A percentile compares a stretch with the other conserved stretches of the same genome.
Conservation (phyloP, 2,329 filamentous ascomycete genomes). For the Phymatotrichopsis omnivora region DNA sequence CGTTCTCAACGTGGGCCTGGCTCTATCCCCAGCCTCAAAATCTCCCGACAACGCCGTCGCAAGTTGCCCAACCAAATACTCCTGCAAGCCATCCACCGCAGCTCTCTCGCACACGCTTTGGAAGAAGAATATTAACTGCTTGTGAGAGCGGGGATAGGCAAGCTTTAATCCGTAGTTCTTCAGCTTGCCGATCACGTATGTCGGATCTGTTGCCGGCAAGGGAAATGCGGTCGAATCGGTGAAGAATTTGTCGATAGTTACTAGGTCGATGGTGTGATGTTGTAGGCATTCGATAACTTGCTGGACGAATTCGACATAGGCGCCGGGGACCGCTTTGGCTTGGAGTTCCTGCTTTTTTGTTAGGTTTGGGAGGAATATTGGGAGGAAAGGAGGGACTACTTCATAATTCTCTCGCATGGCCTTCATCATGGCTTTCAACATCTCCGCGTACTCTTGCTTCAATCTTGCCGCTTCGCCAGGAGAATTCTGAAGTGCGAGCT, state of each 20-base stretch:
- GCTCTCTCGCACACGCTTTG: slow-evolving; percentile 51
- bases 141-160: slow-evolving; percentile 40
- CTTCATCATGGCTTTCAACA: slow-evolving; percentile 48
- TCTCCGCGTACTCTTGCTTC: slow-evolving; percentile 41
- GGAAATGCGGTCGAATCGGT: slow-evolving; percentile 47
- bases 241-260: slow-evolving; percentile 41
- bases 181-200: slow-evolving; percentile 51
- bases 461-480: slow-evolving; percentile 33
- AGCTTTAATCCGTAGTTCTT: slow-evolving; percentile 50
- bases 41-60: slow-evolving; percentile 20
- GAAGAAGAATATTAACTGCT: slow-evolving; percentile 48
- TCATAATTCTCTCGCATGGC: slow-evolving; percentile 53
- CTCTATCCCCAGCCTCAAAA: slow-evolving; percentile 37
- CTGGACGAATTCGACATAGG: slow-evolving; percentile 54
- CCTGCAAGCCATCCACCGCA: slow-evolving; percentile 47
- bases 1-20: slow-evolving; percentile 41
- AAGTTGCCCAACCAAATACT: slow-evolving; percentile 40
- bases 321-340: slow-evolving; percentile 33
- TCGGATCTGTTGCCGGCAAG: slow-evolving; percentile 49
- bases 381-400: slow-evolving; percentile 32
- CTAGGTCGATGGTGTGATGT: slow-evolving; percentile 48
- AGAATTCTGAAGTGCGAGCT: slow-evolving; percentile 33
- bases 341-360: slow-evolving; percentile 16
- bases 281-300: slow-evolving; percentile 49
- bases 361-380: too few species aligned